phyloP scores from a whole-genome alignment of 164 flowering plant genomes.

The Magnolia sinica region DNA sequence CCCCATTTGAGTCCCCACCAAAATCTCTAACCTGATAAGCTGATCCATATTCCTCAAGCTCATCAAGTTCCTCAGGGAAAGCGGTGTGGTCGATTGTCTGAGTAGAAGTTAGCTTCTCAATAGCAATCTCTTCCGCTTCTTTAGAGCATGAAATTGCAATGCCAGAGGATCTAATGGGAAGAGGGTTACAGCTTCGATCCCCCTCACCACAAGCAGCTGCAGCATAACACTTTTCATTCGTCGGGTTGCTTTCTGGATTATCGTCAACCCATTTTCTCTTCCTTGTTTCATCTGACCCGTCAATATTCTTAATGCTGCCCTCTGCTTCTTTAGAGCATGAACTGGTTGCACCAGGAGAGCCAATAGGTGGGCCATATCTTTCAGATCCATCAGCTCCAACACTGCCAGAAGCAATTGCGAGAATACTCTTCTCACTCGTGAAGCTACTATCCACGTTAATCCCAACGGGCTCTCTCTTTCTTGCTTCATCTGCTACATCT shows the following conservation, averaged over 20 bases:
- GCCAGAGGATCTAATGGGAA: slow-evolving; percentile 3
- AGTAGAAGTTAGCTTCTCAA: slow-evolving; percentile 41
- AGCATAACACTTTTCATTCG: background rate
- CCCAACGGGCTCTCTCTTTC: slow-evolving; percentile 18
- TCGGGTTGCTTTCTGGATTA: background rate
- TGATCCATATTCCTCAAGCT: slow-evolving; percentile 44
- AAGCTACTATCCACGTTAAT: background rate
- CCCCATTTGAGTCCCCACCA: slow-evolving; percentile 16
- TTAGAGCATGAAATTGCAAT: slow-evolving; percentile 21
- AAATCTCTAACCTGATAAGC: slow-evolving; percentile 23
- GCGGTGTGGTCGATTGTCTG: slow-evolving; percentile 30
- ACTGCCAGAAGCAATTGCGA: background rate
- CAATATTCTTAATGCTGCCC: background rate
- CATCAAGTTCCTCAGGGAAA: slow-evolving; percentile 47
- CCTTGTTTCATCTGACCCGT: background rate
- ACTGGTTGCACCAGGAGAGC: slow-evolving; percentile 12
- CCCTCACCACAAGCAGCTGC: slow-evolving; percentile 21
- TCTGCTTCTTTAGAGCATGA: slow-evolving; percentile 11
- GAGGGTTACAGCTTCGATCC: slow-evolving; percentile 4
- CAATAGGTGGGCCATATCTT: slow-evolving; percentile 5
- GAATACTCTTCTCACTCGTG: background rate
- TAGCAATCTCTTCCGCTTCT: slow-evolving; percentile 49
- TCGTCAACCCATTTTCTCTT: slow-evolving; percentile 1
- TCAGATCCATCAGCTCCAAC: slow-evolving; percentile 17
- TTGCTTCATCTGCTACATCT: slow-evolving; percentile 11